Evolutionary conservation across 352 stramenopile species (phyloP), one percentile per base, ranked within the genome.

Genomic region (Phytophthora citrophthora): DNA sequence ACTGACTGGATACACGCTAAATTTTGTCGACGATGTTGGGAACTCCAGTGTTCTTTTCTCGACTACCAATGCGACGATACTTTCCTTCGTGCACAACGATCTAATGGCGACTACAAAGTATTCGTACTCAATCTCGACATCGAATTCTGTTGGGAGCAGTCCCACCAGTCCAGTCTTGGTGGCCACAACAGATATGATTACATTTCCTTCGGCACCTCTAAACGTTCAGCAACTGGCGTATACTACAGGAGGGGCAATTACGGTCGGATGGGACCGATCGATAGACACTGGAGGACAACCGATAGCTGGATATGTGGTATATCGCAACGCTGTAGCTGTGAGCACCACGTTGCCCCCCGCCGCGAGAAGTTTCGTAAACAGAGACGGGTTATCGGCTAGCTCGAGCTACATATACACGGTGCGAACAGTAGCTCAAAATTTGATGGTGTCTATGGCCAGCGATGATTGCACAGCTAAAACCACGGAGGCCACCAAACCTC

Each of bases 371-470:
- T 90, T 70, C 44, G 65, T 71, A 7, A 77, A 90, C 32, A 83
- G 67, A 16, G 61, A 43, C 3, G 51, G 48, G 16, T 31, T 92
- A 0, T 27, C 26, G 4, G 72, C 80, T 10, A 61, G 34, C 2
- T 82, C 73, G 20, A 74, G 51, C 7, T 92, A 92, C 44, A 65
- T 57, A 13, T 92, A 86, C 50, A 76, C 61, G 24, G 48, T 90
- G 0, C 70, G 73, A 16, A 64, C 78, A 3, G 74, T 77, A 13
- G 87, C 70, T 1, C 52, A 47, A 50, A 79, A 70, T 54, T 72
- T 51, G 12, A 70, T 87, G 46, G 53, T 68, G 1, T 90, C 74
- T 0, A 61, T 75, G 43, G 46, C 77, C 11, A 92, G 83, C 27
- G 49, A 52, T 2, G 54, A 70, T 5, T 66, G 75, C 9, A 55